These are phyloP conservation scores for Nitzschia inconspicua DNA, from an alignment of 108 stramenopile genomes.

Conservation along the genomic window DNA sequence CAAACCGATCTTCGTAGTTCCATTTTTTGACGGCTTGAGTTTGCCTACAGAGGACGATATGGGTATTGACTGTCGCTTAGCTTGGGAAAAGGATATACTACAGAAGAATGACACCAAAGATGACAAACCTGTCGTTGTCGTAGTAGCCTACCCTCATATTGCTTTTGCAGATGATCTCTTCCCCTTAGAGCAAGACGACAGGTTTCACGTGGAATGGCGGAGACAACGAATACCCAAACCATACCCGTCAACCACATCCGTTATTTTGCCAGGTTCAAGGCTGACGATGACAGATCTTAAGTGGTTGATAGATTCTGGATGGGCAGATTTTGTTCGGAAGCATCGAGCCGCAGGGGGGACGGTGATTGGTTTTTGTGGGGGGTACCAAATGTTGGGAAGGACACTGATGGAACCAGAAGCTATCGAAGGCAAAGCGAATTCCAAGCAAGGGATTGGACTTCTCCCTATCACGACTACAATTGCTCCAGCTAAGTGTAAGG, in stretches of 20 bases:
- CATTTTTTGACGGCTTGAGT: conserved; percentile 18
- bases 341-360: conserved; percentile 23
- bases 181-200: conserved; percentile 26
- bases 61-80: conserved; percentile 23
- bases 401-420: conserved; percentile 18
- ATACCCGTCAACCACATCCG: conserved; percentile 23
- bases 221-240: conserved; percentile 22
- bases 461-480: conserved; percentile 24
- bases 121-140: conserved; percentile 25
- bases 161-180: conserved; percentile 28
- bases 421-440: conserved; percentile 9
- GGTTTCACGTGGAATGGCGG: conserved; percentile 30
- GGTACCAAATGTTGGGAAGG: conserved; percentile 39
- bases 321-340: conserved; percentile 28
- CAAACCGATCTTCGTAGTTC: conserved; percentile 36
- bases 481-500: conserved; percentile 28
- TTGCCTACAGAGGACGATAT: conserved; percentile 28
- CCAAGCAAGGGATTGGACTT: conserved; percentile 17
- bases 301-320: conserved; percentile 38
- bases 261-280: conserved; percentile 36
- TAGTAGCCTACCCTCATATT: conserved; percentile 35
- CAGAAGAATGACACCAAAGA: background rate
- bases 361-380: conserved; percentile 34
- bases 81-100: conserved; percentile 9
- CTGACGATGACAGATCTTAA: conserved; percentile 31